Conservation (phyloP, 257 asterid species). For the Nicotiana benthamiana region DNA sequence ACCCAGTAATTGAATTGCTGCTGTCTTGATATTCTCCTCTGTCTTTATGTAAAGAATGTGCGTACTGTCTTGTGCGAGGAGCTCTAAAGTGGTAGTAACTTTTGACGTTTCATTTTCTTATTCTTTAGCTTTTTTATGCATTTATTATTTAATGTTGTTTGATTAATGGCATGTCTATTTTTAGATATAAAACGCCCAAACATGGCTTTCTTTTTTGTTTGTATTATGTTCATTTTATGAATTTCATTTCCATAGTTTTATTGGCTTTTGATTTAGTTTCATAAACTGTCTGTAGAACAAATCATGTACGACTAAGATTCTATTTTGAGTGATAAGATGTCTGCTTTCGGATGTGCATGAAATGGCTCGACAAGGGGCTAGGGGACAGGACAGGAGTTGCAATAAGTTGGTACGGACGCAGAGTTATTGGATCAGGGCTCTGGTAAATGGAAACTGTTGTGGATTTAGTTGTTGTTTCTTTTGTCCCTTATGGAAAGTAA, state of each 20-base stretch:
- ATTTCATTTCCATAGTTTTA: background rate
- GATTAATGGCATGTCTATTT: background rate
- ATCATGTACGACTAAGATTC: background rate
- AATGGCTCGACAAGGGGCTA: background rate
- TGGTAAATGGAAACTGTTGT: background rate
- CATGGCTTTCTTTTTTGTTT: background rate
- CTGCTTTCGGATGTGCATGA: background rate
- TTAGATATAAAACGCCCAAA: background rate
- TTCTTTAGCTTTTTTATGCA: background rate
- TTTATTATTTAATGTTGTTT: background rate
- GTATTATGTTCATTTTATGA: background rate
- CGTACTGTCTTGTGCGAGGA: background rate
- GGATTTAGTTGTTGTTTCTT: no score
- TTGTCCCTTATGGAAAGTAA: no score
- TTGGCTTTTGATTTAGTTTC: background rate
- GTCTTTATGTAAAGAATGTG: background rate
- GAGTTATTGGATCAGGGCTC: background rate
- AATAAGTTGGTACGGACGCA: no score
- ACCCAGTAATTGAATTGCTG: background rate
- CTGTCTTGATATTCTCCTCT: background rate
- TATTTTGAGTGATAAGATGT: background rate
- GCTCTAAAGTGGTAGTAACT: background rate
- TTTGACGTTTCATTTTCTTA: background rate
- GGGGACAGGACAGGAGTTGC: background rate
- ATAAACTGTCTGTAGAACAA: background rate